phyloP scores from a whole-genome alignment of 2,329 filamentous ascomycete species.

The Metarhizium robertsii region DNA sequence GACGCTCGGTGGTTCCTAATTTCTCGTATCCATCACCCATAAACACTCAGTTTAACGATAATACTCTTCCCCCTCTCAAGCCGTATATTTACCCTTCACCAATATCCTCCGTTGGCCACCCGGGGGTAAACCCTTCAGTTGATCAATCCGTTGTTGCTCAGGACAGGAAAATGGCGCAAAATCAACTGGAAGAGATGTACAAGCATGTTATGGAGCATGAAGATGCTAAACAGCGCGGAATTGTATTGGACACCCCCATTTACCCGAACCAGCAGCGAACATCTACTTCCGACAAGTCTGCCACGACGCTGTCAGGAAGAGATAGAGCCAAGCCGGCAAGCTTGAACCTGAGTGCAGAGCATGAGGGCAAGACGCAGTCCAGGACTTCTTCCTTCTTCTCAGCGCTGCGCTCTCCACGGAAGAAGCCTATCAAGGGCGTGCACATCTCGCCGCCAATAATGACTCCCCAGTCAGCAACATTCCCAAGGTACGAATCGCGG shows the following conservation, averaged over 20 bases:
- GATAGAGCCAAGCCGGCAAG: conserved; percentile 38
- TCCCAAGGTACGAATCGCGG: conserved; percentile 43
- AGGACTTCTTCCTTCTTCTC: conserved; percentile 51
- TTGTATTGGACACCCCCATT: conserved; percentile 34
- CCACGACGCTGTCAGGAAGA: conserved; percentile 27
- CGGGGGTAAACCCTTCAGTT: conserved; percentile 60
- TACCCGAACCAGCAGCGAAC: conserved; percentile 19
- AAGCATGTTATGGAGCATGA: conserved; percentile 89
- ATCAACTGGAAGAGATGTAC: conserved; percentile 84
- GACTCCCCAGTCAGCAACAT: conserved; percentile 52
- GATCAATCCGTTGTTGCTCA: conserved; percentile 67
- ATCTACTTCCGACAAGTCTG: conserved; percentile 17
- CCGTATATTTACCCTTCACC: conserved; percentile 39
- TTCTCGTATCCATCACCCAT: conserved; percentile 42
- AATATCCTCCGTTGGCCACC: conserved; percentile 34
- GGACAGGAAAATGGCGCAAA: conserved; percentile 65
- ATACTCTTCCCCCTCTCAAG: conserved; percentile 8
- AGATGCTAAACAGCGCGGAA: conserved; percentile 50
- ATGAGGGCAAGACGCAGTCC: conserved; percentile 43
- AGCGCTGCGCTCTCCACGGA: conserved; percentile 50
- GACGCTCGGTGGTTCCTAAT: conserved; percentile 24
- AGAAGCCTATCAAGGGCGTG: conserved; percentile 41
- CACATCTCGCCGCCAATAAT: conserved; percentile 57
- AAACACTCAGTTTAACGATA: conserved; percentile 21
- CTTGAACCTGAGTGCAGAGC: conserved; percentile 35